Evolutionary conservation across 2,329 filamentous ascomycete genomes (phyloP), one percentile per base, ranked within the genome.

Genomic region (Penicillium sp.): DNA sequence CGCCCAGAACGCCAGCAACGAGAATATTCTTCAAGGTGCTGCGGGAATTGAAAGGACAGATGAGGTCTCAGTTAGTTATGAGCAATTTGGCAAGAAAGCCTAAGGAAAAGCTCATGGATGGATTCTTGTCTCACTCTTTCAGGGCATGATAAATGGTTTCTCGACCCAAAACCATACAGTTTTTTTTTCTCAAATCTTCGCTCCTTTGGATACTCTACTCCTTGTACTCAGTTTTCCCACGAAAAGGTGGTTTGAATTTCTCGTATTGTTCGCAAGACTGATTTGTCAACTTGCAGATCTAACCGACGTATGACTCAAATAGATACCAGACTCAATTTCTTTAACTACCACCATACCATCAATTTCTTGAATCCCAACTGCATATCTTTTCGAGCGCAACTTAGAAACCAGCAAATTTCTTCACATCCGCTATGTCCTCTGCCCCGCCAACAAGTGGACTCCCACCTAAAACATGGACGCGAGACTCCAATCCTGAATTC

Each of bases 1-100:
- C 12, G 31, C 30, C 2, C 17, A 2, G 54, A 56, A 63, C 19
- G 43, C 40, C 5, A 65, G 63, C 16, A 50, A 65, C 33, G 62
- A 66, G 49, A 47, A 54, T 40, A 66, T 66, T 25, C 51, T 66
- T 9, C 48, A 46, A 0, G 30, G 30, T 31, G 61, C 51, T 7
- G 59, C 61, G 5, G 62, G 58, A 0, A 66, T 66, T 46, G 62
- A 60, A 33, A 56, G 62, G n/a, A 66, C 58, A 10, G 63, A 66
- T 37, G 62, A 63, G 44, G 44, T 65, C 17, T 53, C 55, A 1
- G 55, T 65, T 14, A 31, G 11, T 2, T 61, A 59, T 44, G 58
- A 61, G 48, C 35, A 43, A 22, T 57, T 40, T 53, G 49, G 50
- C 12, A 31, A 31, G 30, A 31, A 58, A 37, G 25, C 26, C 16